phyloP scores from a whole-genome alignment of 345 rosid species.

The Cochlearia excelsa region DNA sequence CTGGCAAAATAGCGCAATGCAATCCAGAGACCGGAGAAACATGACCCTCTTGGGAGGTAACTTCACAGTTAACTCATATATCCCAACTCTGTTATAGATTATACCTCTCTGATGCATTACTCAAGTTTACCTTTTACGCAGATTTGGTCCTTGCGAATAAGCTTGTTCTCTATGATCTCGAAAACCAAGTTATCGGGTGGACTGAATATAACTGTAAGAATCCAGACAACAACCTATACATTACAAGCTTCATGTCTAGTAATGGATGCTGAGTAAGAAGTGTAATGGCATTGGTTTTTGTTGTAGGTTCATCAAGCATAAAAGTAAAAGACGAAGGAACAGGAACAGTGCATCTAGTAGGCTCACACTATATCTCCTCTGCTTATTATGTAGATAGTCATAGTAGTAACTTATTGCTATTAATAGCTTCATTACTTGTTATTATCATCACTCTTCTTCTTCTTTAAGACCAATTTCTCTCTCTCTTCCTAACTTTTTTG shows the following conservation, averaged over 20 bases:
- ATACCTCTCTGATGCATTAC: too few species aligned
- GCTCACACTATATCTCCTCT: slow-evolving; percentile 55
- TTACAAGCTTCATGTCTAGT: too few species aligned
- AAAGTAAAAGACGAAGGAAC: slow-evolving; percentile 70
- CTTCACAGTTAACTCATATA: not conserved
- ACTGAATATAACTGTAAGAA: slow-evolving; percentile 76
- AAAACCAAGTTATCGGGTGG: slow-evolving; percentile 76
- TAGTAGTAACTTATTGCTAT: too few species aligned
- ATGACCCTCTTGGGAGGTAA: slow-evolving; percentile 89
- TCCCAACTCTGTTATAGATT: too few species aligned
- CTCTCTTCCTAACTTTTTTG: too few species aligned
- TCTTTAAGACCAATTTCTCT: too few species aligned
- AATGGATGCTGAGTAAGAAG: too few species aligned
- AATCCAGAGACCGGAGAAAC: slow-evolving; percentile 75
- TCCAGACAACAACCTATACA: too few species aligned
- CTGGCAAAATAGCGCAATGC: slow-evolving; percentile 94
- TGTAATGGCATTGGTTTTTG: too few species aligned
- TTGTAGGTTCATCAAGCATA: slow-evolving; percentile 79
- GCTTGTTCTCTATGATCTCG: slow-evolving; percentile 72
- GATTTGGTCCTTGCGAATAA: slow-evolving; percentile 79
- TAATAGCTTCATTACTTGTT: too few species aligned
- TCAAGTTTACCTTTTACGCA: slow-evolving; percentile 28
- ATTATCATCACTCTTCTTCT: too few species aligned
- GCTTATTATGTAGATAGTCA: slow-evolving; percentile 31
- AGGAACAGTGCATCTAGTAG: slow-evolving; percentile 73